phyloP scores from a whole-genome alignment of 2,329 filamentous ascomycete species.

The Monosporascus sp. region DNA sequence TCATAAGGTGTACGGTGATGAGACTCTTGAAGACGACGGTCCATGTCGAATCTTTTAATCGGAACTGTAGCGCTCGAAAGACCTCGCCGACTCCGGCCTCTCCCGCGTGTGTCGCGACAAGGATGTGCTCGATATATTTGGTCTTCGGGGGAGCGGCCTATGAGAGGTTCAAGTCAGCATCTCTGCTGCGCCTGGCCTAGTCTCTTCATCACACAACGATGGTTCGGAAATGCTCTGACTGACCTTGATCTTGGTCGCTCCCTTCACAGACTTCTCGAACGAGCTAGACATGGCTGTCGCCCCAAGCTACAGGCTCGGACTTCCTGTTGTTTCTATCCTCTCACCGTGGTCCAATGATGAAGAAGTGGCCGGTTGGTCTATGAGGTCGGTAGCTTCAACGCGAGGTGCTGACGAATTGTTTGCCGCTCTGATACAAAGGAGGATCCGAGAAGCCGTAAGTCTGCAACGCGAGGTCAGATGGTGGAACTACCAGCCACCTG shows the following conservation, averaged over 20 bases:
- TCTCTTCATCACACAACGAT: no score
- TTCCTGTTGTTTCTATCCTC: not conserved
- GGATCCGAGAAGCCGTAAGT: no score
- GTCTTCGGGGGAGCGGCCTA: conserved; percentile 94
- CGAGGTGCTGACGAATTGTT: no score
- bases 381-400: no score
- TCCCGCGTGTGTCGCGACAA: conserved; percentile 89
- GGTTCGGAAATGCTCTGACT: conserved; percentile 12
- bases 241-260: conserved; percentile 96
- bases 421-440: no score
- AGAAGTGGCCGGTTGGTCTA: no score
- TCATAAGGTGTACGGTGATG: conserved; percentile 95
- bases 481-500: no score
- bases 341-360: no score
- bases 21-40: conserved; percentile 98
- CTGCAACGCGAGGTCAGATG: no score
- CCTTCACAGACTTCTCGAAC: conserved; percentile 99
- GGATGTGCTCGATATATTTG: conserved; percentile 98
- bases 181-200: not conserved
- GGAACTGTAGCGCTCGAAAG: conserved; percentile 83
- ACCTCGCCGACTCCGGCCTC: conserved; percentile 94
- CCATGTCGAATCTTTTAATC: conserved; percentile 94
- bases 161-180: conserved; percentile 10
- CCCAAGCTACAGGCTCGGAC: not conserved
- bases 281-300: conserved; percentile 63